phyloP scores from a whole-genome alignment of 768 basidiomycete species.

The Exsudoporus frostii region DNA sequence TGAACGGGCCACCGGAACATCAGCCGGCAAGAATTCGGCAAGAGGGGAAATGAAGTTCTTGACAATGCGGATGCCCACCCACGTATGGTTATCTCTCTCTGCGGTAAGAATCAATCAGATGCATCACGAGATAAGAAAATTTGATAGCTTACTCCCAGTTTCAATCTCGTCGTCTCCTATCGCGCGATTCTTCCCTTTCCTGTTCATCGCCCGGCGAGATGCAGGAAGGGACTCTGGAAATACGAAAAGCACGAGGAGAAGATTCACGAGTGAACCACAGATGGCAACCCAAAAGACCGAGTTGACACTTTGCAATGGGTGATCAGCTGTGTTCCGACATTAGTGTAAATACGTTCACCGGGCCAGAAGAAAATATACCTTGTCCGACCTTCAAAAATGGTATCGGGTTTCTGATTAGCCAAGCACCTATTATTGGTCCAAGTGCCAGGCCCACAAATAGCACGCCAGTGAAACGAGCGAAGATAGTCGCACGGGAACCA shows the following conservation, averaged over 20 bases:
- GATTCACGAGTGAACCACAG: constrained; percentile 41
- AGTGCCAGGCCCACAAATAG: constrained; percentile 73
- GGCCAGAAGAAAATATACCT: constrained; percentile 12
- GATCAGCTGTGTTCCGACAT: constrained; percentile 20
- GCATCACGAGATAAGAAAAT: neutral
- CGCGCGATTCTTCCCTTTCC: constrained; percentile 31
- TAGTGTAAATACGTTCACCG: constrained; percentile 3
- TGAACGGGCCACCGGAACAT: constrained; percentile 37
- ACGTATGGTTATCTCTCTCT: constrained; percentile 5
- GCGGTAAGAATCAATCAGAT: neutral
- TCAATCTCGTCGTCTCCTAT: constrained; percentile 8
- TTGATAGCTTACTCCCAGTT: constrained; percentile 9
- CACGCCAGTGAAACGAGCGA: constrained; percentile 69
- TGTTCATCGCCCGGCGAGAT: constrained; percentile 24
- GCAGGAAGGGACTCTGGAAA: constrained; percentile 53
- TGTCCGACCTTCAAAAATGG: constrained; percentile 28
- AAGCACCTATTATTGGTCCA: constrained; percentile 69
- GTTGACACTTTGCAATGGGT: constrained; percentile 38
- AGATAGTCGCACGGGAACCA: constrained; percentile 71
- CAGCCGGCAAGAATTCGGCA: constrained; percentile 62
- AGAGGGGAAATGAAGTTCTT: constrained; percentile 60
- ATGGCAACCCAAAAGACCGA: constrained; percentile 55
- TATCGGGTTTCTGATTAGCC: constrained; percentile 46
- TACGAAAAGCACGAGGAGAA: constrained; percentile 60
- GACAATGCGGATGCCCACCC: constrained; percentile 27